Evolutionary conservation across 2,329 filamentous ascomycete species (phyloP).

Genomic region (Coniochaeta hoffmannii): DNA sequence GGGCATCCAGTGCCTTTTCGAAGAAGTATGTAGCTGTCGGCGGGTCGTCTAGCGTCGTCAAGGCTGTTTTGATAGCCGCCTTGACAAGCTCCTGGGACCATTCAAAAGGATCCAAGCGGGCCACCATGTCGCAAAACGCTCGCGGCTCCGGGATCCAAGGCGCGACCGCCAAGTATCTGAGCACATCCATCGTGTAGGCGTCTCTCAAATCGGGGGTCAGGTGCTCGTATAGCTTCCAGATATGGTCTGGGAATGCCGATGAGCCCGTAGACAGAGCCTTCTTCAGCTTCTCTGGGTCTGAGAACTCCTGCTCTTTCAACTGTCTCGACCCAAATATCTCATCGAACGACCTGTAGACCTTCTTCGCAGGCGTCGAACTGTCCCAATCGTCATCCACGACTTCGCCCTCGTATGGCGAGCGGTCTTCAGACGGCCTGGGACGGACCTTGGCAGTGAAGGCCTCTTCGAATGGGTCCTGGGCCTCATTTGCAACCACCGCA

Average conservation of each 20-base stretch:
- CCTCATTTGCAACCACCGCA: not conserved
- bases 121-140: slow-evolving; percentile 38
- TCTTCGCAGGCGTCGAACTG: not conserved
- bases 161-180: slow-evolving; percentile 36
- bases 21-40: slow-evolving; percentile 32
- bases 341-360: not conserved
- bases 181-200: slow-evolving; percentile 22
- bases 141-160: slow-evolving; percentile 33
- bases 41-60: slow-evolving; percentile 31
- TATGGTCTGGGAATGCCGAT: slow-evolving; percentile 23
- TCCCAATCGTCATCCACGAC: not conserved
- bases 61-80: slow-evolving; percentile 31
- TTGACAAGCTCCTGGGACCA: slow-evolving; percentile 35
- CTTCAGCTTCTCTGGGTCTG: slow-evolving; percentile 1
- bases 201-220: slow-evolving; percentile 24
- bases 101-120: slow-evolving; percentile 21
- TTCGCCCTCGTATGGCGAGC: not conserved
- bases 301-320: not conserved
- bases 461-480: not conserved
- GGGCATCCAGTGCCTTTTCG: slow-evolving; percentile 25
- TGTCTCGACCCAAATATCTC: not conserved
- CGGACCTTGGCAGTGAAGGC: not conserved
- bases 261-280: slow-evolving; percentile 9
- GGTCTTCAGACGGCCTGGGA: not conserved
- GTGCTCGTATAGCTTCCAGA: slow-evolving; percentile 35